Conservation (phyloP, 2,329 filamentous ascomycete genomes). For the Colletotrichum karsti region DNA sequence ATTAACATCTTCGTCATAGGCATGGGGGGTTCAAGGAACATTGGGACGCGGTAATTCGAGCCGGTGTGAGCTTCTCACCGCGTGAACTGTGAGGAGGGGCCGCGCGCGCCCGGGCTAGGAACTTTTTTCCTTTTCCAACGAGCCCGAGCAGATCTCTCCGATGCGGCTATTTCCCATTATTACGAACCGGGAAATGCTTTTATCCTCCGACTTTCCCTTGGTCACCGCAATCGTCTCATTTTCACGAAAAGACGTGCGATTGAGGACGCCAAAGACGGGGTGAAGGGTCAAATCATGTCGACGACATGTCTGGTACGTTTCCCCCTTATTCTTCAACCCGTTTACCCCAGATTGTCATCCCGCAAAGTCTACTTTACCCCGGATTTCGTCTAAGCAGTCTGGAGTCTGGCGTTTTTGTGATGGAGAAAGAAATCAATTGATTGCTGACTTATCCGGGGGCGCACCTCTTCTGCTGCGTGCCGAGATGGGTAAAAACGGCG, state of each 20-base stretch:
- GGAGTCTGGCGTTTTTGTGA: background rate
- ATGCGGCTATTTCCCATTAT: conserved; percentile 3
- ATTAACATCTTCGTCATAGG: conserved; percentile 23
- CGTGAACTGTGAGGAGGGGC: background rate
- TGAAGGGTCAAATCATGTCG: conserved; percentile 14
- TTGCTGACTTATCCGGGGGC: background rate
- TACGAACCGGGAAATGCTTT: conserved; percentile 13
- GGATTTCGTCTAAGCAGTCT: background rate
- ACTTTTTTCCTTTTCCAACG: background rate
- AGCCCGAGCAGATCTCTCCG: background rate
- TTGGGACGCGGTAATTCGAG: background rate
- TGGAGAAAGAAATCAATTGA: background rate
- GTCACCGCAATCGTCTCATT: background rate
- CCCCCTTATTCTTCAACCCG: background rate
- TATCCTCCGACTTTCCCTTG: background rate
- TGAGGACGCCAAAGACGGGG: background rate
- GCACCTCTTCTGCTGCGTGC: background rate
- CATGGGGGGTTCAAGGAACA: background rate
- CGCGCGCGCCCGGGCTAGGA: background rate
- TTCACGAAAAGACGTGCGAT: background rate
- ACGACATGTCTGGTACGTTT: conserved; percentile 20
- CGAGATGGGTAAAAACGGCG: background rate
- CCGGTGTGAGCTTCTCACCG: background rate
- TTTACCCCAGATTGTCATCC: conserved; percentile 8
- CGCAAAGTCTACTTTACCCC: background rate